These are phyloP conservation scores for Talaromyces sp. DNA, from an alignment of 2,329 filamentous ascomycete species.

Conservation along the genomic window DNA sequence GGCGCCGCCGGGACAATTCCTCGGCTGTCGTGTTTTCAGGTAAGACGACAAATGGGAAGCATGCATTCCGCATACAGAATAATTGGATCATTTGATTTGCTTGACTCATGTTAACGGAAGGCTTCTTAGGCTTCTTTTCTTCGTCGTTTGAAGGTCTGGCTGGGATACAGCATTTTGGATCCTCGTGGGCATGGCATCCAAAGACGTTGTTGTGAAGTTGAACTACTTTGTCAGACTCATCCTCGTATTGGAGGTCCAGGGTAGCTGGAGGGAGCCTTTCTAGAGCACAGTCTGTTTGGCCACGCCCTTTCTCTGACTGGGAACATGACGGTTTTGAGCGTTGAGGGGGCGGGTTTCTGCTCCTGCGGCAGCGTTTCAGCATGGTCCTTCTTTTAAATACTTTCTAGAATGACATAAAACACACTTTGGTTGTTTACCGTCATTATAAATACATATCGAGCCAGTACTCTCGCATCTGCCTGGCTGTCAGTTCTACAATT, in stretches of 20 bases:
- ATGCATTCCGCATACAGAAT: not conserved
- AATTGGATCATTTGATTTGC: conserved; percentile 1
- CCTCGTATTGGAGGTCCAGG: conserved; percentile 2
- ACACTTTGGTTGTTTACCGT: not conserved
- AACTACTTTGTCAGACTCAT: conserved; percentile 1
- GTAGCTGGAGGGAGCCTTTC: not conserved
- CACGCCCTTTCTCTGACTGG: not conserved
- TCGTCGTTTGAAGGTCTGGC: not conserved
- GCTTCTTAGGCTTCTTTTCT: not conserved
- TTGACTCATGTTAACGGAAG: not conserved
- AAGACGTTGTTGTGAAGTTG: conserved; percentile 4
- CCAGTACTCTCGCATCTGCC: conserved; percentile 6
- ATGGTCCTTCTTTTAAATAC: not conserved
- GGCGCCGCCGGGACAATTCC: not conserved
- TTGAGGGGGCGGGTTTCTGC: not conserved
- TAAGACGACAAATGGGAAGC: conserved; percentile 6
- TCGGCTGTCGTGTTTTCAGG: not conserved
- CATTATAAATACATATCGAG: not conserved
- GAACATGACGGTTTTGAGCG: not conserved
- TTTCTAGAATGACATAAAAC: not conserved
- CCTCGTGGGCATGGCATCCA: not conserved
- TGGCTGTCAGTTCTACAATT: not conserved
- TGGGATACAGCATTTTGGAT: not conserved
- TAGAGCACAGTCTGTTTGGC: not conserved
- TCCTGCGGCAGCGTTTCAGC: not conserved